Evolutionary conservation across 2,329 filamentous ascomycete species (phyloP).

Genomic region (Pseudogymnoascus sp.): DNA sequence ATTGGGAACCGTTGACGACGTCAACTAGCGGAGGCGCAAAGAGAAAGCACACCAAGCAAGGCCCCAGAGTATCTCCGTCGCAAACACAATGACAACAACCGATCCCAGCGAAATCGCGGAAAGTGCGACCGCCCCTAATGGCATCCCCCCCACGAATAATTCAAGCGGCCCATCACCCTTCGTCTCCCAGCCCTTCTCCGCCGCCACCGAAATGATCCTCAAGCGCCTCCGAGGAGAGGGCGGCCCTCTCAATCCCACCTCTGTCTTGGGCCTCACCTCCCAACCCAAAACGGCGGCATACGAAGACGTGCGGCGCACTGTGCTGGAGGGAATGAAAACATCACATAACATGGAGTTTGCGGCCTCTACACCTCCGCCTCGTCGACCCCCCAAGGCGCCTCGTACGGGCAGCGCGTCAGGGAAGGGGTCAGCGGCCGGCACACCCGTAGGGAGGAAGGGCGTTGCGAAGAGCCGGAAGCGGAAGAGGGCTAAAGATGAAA

Average conservation of each 20-base stretch:
- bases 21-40: conserved; percentile 1
- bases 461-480: conserved; percentile 19
- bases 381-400: conserved; percentile 13
- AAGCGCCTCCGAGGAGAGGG: conserved; percentile 26
- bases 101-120: background rate
- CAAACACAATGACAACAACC: background rate
- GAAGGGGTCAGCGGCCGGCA: conserved; percentile 13
- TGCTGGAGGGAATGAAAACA: conserved; percentile 29
- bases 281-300: conserved; percentile 21
- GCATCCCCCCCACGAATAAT: background rate
- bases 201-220: conserved; percentile 30
- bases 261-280: background rate
- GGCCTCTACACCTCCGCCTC: conserved; percentile 3
- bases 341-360: conserved; percentile 27
- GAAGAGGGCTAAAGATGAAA: conserved; percentile 23
- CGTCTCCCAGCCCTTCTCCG: conserved; percentile 22
- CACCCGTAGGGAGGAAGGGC: conserved; percentile 10
- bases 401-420: conserved; percentile 11
- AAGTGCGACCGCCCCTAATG: background rate
- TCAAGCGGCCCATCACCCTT: background rate
- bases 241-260: conserved; percentile 11
- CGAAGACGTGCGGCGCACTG: conserved; percentile 28
- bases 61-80: background rate
- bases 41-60: background rate
- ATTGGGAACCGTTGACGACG: background rate